Base-by-base conservation (phyloP, 2,329 filamentous ascomycete species). In the Phoma herbarum region DNA sequence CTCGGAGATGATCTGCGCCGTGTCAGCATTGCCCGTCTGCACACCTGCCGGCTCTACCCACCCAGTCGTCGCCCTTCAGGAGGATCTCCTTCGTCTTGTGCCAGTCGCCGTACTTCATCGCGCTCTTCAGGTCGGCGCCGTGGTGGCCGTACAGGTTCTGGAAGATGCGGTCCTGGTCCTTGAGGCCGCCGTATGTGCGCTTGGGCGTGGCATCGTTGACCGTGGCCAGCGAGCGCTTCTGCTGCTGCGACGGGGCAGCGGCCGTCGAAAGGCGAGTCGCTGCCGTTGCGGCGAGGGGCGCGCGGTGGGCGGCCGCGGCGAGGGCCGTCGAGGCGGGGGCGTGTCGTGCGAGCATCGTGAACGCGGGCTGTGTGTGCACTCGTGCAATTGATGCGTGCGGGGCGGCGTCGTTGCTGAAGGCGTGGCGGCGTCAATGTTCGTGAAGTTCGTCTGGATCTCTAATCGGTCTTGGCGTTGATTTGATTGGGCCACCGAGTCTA, bases 41-140 rank as follows among this genome's bases (percentile, higher is more conserved):
- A 23, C 14, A 33, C 39, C 52, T 44, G 37, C 14, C 18, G 18
- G 20, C 29, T 52, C 55, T 50, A 65, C 74, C 75, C 68, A 88
- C 86, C 89, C 95, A 99, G 74, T 99, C 94, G 81, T 99, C 92
- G 56, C 95, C 95, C 85, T 99, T 99, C 70, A 92, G 82, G 59
- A 99, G 80, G 58, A 99, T 99, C 79, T 99, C 95, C 86, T 99
- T 99, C 55, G 95, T 99, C 86, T 96, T 97, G 84, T 99, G 88
- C 95, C 95, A 99, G 80, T 98, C 95, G 71, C 95, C 95, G 85
- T 96, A 96, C 83, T 96, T 97, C 89, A 92, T 93, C 52, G 95
- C 93, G 76, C 88, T 92, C 84, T 95, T 94, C 70, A 99, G 82
- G 79, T 97, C 93, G 63, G 93, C 86, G 51, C 92, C 93, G 82